A percentile compares a stretch with the other conserved stretches of the same genome.
Evolutionary conservation across 2,329 filamentous ascomycete genomes (phyloP).

Genomic region (Didymellaceae sp.): DNA sequence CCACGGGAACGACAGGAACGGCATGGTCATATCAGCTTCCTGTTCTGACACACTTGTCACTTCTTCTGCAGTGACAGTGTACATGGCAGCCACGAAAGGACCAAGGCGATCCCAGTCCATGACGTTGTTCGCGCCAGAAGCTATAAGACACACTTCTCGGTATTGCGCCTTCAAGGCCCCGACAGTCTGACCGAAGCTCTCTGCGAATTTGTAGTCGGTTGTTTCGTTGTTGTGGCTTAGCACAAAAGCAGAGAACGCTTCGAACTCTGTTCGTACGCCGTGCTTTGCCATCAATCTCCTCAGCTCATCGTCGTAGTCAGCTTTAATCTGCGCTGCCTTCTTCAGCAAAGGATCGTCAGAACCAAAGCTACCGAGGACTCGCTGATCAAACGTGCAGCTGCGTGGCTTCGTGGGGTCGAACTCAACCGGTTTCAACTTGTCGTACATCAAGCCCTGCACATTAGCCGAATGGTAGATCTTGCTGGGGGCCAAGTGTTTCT

Average conservation of each 20-base stretch:
- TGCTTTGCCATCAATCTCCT: slow-evolving; percentile 84
- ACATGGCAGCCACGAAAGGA: slow-evolving; percentile 85
- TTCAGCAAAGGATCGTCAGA: slow-evolving; percentile 62
- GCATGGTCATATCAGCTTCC: no score
- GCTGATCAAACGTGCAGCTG: slow-evolving; percentile 76
- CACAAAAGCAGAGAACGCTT: slow-evolving; percentile 87
- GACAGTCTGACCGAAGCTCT: slow-evolving; percentile 77
- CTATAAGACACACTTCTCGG: slow-evolving; percentile 68
- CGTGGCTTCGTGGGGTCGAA: slow-evolving; percentile 76
- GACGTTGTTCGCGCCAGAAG: slow-evolving; percentile 57
- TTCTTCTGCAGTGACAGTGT: slow-evolving; percentile 78
- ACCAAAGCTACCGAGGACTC: slow-evolving; percentile 71
- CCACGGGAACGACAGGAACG: slow-evolving; percentile 94
- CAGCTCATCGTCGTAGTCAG: slow-evolving; percentile 77
- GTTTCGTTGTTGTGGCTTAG: slow-evolving; percentile 74
- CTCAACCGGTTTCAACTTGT: slow-evolving; percentile 71
- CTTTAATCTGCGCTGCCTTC: slow-evolving; percentile 71
- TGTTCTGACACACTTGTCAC: slow-evolving; percentile 65
- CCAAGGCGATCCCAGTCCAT: slow-evolving; percentile 60
- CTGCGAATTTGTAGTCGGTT: slow-evolving; percentile 84
- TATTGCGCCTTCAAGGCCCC: slow-evolving; percentile 72
- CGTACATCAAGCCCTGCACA: slow-evolving; percentile 82
- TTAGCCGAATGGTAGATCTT: slow-evolving; percentile 70
- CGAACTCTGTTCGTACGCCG: slow-evolving; percentile 85
- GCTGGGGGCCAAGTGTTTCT: slow-evolving; percentile 55